Evolutionary conservation across 2,329 filamentous ascomycete species (phyloP).

Genomic region (Stemphylium vesicarium): DNA sequence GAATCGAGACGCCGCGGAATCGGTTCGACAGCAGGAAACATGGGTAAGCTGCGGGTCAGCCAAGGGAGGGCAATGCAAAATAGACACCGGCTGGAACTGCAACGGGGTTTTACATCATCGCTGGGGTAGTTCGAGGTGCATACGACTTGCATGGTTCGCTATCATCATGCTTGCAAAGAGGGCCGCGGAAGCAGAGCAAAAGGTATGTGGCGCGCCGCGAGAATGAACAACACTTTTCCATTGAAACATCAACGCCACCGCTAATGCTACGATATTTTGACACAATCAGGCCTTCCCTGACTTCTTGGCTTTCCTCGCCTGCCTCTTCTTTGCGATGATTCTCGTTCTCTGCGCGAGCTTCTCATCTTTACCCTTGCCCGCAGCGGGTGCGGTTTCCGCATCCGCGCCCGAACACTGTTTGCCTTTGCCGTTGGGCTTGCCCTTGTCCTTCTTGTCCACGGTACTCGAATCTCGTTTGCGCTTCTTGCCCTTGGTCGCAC

Average conservation of each 20-base stretch:
- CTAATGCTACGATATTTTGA: constrained; percentile 17
- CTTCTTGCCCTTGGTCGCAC: constrained; percentile 41
- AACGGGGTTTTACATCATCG: background rate
- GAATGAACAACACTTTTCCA: background rate
- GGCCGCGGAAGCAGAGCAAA: background rate
- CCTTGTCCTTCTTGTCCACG: constrained; percentile 17
- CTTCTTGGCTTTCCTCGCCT: constrained; percentile 69
- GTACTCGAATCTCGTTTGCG: constrained; percentile 46
- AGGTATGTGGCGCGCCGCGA: background rate
- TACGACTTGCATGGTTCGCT: background rate
- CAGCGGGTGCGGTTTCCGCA: constrained; percentile 8
- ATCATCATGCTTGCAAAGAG: background rate
- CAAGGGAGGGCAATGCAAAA: background rate
- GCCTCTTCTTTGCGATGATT: constrained; percentile 85
- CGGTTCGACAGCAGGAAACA: too few relatives aligned
- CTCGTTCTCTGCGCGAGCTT: constrained; percentile 69
- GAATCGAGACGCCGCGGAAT: too few relatives aligned
- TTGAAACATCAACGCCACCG: constrained; percentile 15
- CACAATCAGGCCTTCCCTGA: constrained; percentile 56
- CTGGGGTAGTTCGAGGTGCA: background rate
- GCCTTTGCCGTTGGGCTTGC: constrained; percentile 18
- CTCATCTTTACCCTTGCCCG: constrained; percentile 45
- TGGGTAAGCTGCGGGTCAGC: too few relatives aligned
- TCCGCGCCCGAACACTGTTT: constrained; percentile 27
- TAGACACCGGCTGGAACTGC: background rate